Evolutionary conservation across 768 basidiomycete species (phyloP), one percentile per base, ranked within the genome.

Genomic region (Asterophora lycoperdoides): DNA sequence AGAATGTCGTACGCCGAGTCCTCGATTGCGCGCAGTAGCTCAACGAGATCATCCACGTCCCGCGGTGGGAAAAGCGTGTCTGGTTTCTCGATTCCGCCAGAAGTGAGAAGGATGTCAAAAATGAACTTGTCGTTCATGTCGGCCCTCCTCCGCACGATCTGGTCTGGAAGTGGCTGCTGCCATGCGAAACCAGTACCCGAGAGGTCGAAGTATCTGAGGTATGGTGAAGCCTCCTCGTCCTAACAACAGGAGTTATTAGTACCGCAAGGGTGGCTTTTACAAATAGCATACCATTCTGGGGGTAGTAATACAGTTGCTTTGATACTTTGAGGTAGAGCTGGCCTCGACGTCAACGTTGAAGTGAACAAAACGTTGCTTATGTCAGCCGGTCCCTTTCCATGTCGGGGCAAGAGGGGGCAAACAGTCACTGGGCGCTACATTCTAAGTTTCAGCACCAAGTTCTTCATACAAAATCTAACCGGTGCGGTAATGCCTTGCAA

Each of bases 11-110:
- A 93, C 3, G 67, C 61, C 1, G 81, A 86, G 20, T 67, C 54
- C 36, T 77, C 73, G 53, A 92, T 86, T 14, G 78, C 78, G 18
- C 75, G 69, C 41, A 92, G 66, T 4, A 92, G 71, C 9, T 68
- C 69, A 40, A 72, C 61, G n/a, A 93, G 76, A 1, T 73, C 64
- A 8, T 68, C 65, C 35, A 71, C 67, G 64, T 82, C 79, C 17
- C 64, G 61, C 1, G 90, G 90, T 14, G 90, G 90, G 60, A 84
- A 92, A 4, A 86, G 68, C 10, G 73, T 68, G 55, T 83, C 78
- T 1, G 84, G 76, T 18, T 75, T 71, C 8, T 66, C 71, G 42
- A 90, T 71, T 5, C 83, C 80, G 18, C 86, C 87, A 11, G 79
- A 75, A 8, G 70, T 64, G 33, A 93, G 76, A 4, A 92, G 74